phyloP scores from a whole-genome alignment of 257 asterid species.

The Rauvolfia tetraphylla region DNA sequence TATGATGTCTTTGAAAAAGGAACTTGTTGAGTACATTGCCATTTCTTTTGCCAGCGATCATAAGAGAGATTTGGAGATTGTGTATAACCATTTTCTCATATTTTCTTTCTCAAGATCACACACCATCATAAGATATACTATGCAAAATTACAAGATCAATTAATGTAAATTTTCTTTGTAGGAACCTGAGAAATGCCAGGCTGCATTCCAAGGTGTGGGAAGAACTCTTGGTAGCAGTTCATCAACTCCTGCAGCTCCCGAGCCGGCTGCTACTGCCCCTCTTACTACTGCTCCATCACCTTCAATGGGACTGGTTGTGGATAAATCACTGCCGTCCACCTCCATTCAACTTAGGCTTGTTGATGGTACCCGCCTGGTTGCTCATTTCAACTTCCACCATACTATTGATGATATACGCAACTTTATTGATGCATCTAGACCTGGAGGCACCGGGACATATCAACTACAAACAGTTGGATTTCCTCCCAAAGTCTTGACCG shows the following conservation, averaged over 20 bases:
- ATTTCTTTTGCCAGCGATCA: not conserved
- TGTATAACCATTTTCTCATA: not conserved
- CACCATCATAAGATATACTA: not conserved
- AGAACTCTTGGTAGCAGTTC: conserved; percentile 84
- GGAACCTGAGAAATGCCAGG: conserved; percentile 57
- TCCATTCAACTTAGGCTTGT: conserved; percentile 88
- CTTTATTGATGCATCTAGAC: conserved; percentile 82
- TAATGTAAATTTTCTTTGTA: conserved; percentile 18
- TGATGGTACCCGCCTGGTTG: conserved; percentile 96
- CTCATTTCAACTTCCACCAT: conserved; percentile 81
- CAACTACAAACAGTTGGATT: conserved; percentile 83
- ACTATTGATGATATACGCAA: conserved; percentile 62
- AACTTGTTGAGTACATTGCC: not conserved
- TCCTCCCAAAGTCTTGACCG: conserved; percentile 75
- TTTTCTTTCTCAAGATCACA: too few species aligned
- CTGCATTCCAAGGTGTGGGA: conserved; percentile 78
- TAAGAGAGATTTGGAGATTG: not conserved
- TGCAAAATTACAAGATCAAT: not conserved
- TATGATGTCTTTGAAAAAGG: not conserved
- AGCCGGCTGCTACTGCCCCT: conserved; percentile 32
- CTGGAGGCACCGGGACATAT: conserved; percentile 51
- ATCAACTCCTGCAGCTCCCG: conserved; percentile 35
- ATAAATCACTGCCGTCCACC: conserved; percentile 68
- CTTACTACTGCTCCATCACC: conserved; percentile 54
- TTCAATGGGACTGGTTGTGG: conserved; percentile 54